Conservation (phyloP, 2,329 filamentous ascomycete species). For the Hypoxylon rubiginosum region DNA sequence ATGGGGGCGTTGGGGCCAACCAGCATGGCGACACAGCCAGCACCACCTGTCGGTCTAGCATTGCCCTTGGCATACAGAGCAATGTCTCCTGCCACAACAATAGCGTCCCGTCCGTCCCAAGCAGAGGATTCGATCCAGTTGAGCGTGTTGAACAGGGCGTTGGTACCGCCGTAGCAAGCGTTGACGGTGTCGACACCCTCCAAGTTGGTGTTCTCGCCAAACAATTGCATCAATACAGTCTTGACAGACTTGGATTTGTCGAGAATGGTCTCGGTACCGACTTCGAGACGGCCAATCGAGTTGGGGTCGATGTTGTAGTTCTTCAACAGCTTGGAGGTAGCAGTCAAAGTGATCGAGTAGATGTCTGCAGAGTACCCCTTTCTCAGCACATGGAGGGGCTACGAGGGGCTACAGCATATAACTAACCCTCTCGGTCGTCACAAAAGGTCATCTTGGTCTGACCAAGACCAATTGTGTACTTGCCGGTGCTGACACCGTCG, state of each 20-base stretch:
- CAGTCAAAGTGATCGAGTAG: conserved; percentile 87
- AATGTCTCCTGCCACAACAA: conserved; percentile 86
- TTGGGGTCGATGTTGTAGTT: conserved; percentile 87
- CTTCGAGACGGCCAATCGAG: conserved; percentile 83
- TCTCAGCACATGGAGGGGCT: conserved; percentile 23
- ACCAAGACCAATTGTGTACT: conserved; percentile 92
- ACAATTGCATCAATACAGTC: conserved; percentile 88
- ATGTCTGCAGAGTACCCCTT: conserved; percentile 70
- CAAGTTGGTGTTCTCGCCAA: conserved; percentile 85
- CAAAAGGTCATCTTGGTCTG: conserved; percentile 95
- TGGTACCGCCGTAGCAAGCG: conserved; percentile 89
- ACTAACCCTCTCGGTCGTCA: conserved; percentile 86
- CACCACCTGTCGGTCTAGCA: conserved; percentile 84
- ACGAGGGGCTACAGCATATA: conserved; percentile 31
- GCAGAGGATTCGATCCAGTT: conserved; percentile 90
- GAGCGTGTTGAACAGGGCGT: conserved; percentile 84
- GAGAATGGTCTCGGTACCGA: conserved; percentile 86
- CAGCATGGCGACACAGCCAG: conserved; percentile 82
- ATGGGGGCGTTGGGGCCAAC: conserved; percentile 83
- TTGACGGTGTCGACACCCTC: conserved; percentile 88
- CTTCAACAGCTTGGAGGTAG: conserved; percentile 79
- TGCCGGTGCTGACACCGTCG: conserved; percentile 84
- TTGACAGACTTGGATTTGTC: conserved; percentile 95
- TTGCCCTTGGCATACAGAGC: conserved; percentile 87
- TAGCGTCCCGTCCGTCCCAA: conserved; percentile 86